Evolutionary conservation across 495 filamentous ascomycete genomes (phyloP).

Genomic region (Cryomyces antarcticus): DNA sequence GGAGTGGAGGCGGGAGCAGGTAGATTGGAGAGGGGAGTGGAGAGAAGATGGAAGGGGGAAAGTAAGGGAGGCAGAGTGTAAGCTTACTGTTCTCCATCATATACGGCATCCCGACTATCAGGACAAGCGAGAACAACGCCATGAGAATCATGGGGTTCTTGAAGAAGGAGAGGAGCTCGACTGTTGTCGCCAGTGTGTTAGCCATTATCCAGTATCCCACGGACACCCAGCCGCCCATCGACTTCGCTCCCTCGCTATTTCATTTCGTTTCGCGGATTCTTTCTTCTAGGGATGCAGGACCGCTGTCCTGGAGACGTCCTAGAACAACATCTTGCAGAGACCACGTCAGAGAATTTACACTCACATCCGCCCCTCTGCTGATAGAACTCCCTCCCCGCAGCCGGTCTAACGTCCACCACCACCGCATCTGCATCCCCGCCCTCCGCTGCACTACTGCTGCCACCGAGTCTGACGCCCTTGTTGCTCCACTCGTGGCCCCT

Average conservation of each 20-base stretch:
- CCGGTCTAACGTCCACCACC: slow-evolving; percentile 36
- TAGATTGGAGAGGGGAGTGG: background rate
- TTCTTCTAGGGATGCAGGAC: background rate
- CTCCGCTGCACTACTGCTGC: slow-evolving; percentile 27
- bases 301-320: no score
- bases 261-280: background rate
- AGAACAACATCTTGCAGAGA: no score
- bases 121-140: slow-evolving; percentile 52
- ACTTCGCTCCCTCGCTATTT: background rate
- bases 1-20: background rate
- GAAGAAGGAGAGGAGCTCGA: slow-evolving; percentile 43
- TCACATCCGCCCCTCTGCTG: slow-evolving; percentile 51
- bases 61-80: slow-evolving; percentile 1
- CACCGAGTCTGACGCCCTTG: no score
- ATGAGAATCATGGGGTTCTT: slow-evolving; percentile 92
- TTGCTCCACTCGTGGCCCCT: slow-evolving; percentile 77
- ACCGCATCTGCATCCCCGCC: slow-evolving; percentile 7
- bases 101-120: slow-evolving; percentile 83
- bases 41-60: slow-evolving; percentile 1
- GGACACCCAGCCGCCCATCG: no score
- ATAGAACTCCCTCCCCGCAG: slow-evolving; percentile 50
- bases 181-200: slow-evolving; percentile 7
- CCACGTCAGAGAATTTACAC: no score
- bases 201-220: no score
- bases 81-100: slow-evolving; percentile 84